Evolutionary conservation across 257 asterid genomes (phyloP).

Genomic region (Haberlea rhodopensis): DNA sequence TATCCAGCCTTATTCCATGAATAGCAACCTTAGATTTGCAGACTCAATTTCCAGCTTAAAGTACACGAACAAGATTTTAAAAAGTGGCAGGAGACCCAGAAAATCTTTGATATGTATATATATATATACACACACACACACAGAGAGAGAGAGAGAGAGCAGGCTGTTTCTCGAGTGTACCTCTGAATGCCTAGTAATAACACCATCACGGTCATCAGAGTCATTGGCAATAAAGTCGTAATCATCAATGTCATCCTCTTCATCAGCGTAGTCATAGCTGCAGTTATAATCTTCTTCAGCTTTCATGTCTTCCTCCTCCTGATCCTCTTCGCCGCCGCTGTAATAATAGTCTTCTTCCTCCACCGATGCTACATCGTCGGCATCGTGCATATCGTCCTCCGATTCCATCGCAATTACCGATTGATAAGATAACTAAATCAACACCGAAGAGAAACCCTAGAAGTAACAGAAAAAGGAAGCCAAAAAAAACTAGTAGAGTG

Average conservation of each 20-base stretch:
- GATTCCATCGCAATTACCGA: constrained; percentile 53
- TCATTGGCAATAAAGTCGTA: constrained; percentile 59
- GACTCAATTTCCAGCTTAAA: neutral
- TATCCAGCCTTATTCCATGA: neutral
- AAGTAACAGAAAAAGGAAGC: constrained; percentile 18
- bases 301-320: constrained; percentile 33
- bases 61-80: no score
- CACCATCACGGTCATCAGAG: constrained; percentile 59
- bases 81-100: no score
- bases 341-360: constrained; percentile 81
- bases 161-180: constrained; percentile 24
- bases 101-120: no score
- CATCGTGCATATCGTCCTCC: constrained; percentile 94
- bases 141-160: no score
- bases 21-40: constrained; percentile 6
- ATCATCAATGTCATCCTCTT: constrained; percentile 54
- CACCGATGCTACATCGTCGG: constrained; percentile 67
- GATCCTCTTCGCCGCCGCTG: constrained; percentile 57
- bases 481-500: neutral
- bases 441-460: constrained; percentile 33
- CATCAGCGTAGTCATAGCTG: constrained; percentile 35
- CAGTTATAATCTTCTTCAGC: constrained; percentile 25
- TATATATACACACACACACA: no score
- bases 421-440: neutral
- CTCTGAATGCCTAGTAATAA: constrained; percentile 61